Percentiles rank a stretch among this genome's conserved stretches.
These are phyloP conservation scores for Penicillium desertorum DNA, from an alignment of 495 filamentous ascomycete genomes.

Conservation along the genomic window DNA sequence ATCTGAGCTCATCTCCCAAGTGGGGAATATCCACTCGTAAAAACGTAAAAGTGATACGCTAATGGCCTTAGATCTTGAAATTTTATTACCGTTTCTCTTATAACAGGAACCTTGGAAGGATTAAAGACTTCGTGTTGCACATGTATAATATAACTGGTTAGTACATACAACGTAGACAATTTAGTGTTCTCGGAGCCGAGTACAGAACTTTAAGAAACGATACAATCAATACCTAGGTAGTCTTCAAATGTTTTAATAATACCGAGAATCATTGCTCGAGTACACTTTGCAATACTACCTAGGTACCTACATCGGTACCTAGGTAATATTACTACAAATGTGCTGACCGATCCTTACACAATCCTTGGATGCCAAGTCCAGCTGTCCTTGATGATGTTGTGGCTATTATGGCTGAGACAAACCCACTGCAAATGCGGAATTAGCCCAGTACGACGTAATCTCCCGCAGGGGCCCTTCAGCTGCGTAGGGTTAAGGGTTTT, in stretches of 20 bases:
- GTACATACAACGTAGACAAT: neutral
- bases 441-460: constrained; percentile 1
- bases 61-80: neutral
- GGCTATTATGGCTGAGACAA: constrained; percentile 12
- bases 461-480: neutral
- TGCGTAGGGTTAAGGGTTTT: neutral
- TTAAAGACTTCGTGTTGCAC: neutral
- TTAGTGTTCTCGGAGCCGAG: neutral
- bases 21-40: constrained; percentile 1
- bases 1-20: neutral
- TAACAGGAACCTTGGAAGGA: neutral
- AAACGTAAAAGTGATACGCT: neutral
- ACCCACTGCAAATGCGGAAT: neutral
- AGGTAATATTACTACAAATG: neutral
- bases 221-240: neutral
- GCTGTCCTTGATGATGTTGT: neutral
- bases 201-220: neutral
- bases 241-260: neutral
- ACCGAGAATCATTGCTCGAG: no score
- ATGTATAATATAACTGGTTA: neutral
- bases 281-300: neutral
- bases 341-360: neutral
- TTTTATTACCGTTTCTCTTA: neutral
- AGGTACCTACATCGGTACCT: no score
- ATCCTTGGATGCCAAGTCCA: neutral